phyloP scores from a whole-genome alignment of 495 filamentous ascomycete species.

The Articulospora tetracladia region DNA sequence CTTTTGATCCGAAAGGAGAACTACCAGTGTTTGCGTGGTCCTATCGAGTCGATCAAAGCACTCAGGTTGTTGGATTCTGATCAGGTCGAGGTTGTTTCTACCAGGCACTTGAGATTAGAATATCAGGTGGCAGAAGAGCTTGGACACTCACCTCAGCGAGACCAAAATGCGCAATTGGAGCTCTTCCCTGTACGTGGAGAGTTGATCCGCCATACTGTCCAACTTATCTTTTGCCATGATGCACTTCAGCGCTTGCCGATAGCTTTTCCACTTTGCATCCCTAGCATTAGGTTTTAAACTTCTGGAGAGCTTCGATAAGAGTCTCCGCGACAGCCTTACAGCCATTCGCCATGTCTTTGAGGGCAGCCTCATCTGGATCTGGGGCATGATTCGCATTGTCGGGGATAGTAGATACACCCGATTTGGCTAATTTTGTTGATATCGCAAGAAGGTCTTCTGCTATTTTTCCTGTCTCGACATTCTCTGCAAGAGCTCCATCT shows the following conservation, averaged over 20 bases:
- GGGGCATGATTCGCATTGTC: neutral
- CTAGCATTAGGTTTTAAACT: neutral
- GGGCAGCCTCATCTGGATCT: neutral
- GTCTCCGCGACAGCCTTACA: neutral
- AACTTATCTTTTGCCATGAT: conserved; percentile 10
- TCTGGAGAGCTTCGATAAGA: neutral
- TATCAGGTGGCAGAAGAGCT: neutral
- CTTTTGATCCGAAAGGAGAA: neutral
- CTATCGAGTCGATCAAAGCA: neutral
- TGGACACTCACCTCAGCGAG: neutral
- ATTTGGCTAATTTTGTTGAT: neutral
- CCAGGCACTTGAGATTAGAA: neutral
- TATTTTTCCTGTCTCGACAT: neutral
- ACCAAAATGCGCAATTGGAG: conserved; percentile 2
- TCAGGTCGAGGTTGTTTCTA: neutral
- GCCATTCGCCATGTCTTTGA: neutral
- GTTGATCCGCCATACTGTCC: neutral
- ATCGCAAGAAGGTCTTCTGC: too few relatives aligned
- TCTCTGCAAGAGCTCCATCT: conserved; percentile 14
- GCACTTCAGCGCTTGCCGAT: conserved; percentile 7
- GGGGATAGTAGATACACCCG: conserved; percentile 2
- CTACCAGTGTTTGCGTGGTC: neutral
- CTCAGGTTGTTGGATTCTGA: neutral
- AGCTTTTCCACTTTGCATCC: conserved; percentile 17
- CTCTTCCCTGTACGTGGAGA: neutral